A percentile compares a stretch with the other conserved stretches of the same genome.
phyloP scores from a whole-genome alignment of 129 eudicot species.

The Helianthus tuberosus region DNA sequence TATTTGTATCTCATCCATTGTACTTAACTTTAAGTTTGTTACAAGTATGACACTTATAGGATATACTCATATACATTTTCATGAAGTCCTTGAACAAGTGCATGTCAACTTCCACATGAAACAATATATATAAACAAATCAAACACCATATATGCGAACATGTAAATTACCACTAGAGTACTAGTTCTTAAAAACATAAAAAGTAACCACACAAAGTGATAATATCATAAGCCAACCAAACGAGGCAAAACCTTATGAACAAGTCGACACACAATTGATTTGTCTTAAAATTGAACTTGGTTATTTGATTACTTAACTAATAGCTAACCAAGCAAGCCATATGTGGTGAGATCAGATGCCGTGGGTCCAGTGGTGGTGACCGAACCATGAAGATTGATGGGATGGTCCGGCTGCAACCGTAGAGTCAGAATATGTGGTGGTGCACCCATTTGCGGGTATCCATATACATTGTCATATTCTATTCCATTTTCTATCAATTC shows the following conservation, averaged over 20 bases:
- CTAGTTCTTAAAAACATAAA: background rate
- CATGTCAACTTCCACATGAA: background rate
- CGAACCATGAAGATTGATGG: slow-evolving; percentile 46
- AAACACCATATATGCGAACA: slow-evolving; percentile 10
- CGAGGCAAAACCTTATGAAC: slow-evolving; percentile 29
- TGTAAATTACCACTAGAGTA: background rate
- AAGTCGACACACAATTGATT: slow-evolving; percentile 5
- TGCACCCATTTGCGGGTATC: slow-evolving; percentile 41
- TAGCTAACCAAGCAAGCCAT: slow-evolving; percentile 60
- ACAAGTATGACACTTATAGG: too few species aligned
- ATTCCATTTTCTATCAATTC: slow-evolving; percentile 77
- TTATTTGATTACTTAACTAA: background rate
- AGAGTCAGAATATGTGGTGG: slow-evolving; percentile 45
- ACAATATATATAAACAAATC: slow-evolving; percentile 1
- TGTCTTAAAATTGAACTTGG: slow-evolving; percentile 4
- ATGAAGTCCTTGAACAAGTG: too few species aligned
- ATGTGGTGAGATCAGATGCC: slow-evolving; percentile 76
- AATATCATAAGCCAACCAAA: slow-evolving; percentile 29
- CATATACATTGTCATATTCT: slow-evolving; percentile 58
- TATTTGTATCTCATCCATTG: too few species aligned
- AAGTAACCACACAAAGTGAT: slow-evolving; percentile 19
- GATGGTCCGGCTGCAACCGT: slow-evolving; percentile 55
- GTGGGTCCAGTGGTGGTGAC: slow-evolving; percentile 12
- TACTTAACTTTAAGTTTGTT: too few species aligned
- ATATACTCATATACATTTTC: too few species aligned